phyloP scores from a whole-genome alignment of 805 yeast genomes.

The Starmerella apicola region DNA sequence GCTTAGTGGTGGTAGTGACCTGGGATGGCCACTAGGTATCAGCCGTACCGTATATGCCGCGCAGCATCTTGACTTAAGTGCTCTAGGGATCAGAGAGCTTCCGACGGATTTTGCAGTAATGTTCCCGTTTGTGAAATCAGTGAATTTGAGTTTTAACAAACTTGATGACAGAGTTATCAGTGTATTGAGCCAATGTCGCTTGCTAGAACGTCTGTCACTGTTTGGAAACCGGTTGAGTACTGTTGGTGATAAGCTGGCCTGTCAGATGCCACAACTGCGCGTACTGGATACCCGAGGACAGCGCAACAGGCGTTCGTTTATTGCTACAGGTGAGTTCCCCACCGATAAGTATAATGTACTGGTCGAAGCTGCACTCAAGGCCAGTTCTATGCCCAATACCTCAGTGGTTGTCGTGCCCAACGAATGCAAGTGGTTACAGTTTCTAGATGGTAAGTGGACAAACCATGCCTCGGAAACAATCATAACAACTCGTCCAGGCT shows the following conservation, averaged over 20 bases:
- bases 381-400: too few relatives aligned
- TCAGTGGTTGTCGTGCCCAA: background rate
- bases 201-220: conserved; percentile 18
- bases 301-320: background rate
- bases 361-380: conserved; percentile 3
- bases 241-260: conserved; percentile 8
- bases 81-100: conserved; percentile 11
- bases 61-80: conserved; percentile 20
- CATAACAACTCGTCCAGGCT: conserved; percentile 14
- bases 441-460: conserved; percentile 17
- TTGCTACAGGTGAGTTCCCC: conserved; percentile 4
- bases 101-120: conserved; percentile 14
- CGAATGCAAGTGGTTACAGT: conserved; percentile 7
- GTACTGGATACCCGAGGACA: conserved; percentile 19
- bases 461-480: conserved; percentile 1
- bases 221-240: conserved; percentile 15
- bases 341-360: conserved; percentile 10
- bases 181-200: conserved; percentile 9
- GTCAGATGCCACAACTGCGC: conserved; percentile 7
- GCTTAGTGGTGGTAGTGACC: conserved; percentile 9
- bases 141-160: conserved; percentile 20
- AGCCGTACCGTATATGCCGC: conserved; percentile 10
- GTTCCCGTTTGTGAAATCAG: conserved; percentile 18
- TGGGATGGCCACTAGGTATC: conserved; percentile 7
- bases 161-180: conserved; percentile 11